A percentile compares a stretch with the other conserved stretches of the same genome.
Evolutionary conservation across 2,329 filamentous ascomycete genomes (phyloP).

Genomic region (Akanthomyces lecanii): DNA sequence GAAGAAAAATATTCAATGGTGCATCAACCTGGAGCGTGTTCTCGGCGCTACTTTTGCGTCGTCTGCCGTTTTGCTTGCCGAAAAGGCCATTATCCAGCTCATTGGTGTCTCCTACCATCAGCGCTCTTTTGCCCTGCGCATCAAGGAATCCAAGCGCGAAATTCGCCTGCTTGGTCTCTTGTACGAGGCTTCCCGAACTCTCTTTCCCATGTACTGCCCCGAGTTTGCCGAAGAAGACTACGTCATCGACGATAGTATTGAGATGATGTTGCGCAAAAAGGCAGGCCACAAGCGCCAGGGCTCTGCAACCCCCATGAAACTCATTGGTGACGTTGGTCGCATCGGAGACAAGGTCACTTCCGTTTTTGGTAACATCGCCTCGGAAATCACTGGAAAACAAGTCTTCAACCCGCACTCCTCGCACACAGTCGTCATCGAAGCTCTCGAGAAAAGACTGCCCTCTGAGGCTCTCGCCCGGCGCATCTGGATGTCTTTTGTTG

Average conservation of each 20-base stretch:
- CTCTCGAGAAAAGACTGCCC: slow-evolving; percentile 76
- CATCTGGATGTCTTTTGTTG: slow-evolving; percentile 97
- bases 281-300: slow-evolving; percentile 48
- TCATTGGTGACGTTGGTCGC: slow-evolving; percentile 73
- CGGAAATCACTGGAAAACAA: slow-evolving; percentile 91
- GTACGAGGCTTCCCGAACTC: slow-evolving; percentile 80
- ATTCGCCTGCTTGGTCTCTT: slow-evolving; percentile 76
- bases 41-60: slow-evolving; percentile 65
- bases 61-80: slow-evolving; percentile 66
- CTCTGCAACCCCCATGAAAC: slow-evolving; percentile 69
- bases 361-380: slow-evolving; percentile 86
- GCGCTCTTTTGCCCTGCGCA: slow-evolving; percentile 74
- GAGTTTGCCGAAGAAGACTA: slow-evolving; percentile 93
- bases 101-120: slow-evolving; percentile 84
- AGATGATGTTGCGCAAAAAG: slow-evolving; percentile 60
- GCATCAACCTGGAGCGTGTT: slow-evolving; percentile 57
- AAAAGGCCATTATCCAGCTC: slow-evolving; percentile 75
- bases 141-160: slow-evolving; percentile 86
- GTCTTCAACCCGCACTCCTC: slow-evolving; percentile 90
- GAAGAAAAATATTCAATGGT: slow-evolving; percentile 44
- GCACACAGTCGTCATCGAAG: slow-evolving; percentile 84
- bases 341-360: slow-evolving; percentile 92
- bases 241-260: slow-evolving; percentile 79
- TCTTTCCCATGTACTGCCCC: slow-evolving; percentile 88
- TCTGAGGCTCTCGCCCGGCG: slow-evolving; percentile 91